Base-by-base conservation (phyloP, 1,284 basidiomycete species). In the Flammula alnicola region DNA sequence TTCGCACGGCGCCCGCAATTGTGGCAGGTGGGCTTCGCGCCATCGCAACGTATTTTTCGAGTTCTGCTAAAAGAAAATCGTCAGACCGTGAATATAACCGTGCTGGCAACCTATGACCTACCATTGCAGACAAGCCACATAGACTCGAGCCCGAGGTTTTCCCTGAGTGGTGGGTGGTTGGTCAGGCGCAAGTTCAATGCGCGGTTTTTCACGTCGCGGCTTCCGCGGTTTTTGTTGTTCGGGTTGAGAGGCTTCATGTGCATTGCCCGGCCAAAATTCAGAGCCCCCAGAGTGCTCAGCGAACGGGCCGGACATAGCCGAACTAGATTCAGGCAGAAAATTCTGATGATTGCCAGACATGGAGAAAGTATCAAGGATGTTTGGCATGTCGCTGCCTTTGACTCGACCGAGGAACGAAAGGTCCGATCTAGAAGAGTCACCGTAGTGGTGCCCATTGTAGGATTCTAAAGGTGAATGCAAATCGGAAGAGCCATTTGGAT, bases 21-120 rank as follows among this genome's bases (percentile, higher is more conserved):
- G 60, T 85, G 78, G 61, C 88, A 91, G 10, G 74, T 62, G 7
- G 88, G 89, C 56, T 84, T 88, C 11, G 83, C 82, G 44, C 89
- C 89, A 63, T 91, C 88, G 63, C 88, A 91, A 10, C 88, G 83
- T 56, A 88, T 89, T 66, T 91, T 91, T 25, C 88, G 79, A 22
- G 74, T 78, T 26, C 88, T 87, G 62, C 88, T 91, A 56, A n/a
- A 32, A 57, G 52, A 44, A 32, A 27, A 14, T 3, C 12, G 37
- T 7, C 23, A 19, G 26, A 3, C n/a, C 10, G 23, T 36, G 30
- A 40, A 25, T 14, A 31, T 5, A 25, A 14, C n/a, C 11, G 32
- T 7, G 22, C 26, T 22, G 12, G 2, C 19, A 9, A 6, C 29
- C 16, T 11, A 20, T 22, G 11, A 17, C 17, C 16, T 36, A 86